Percentiles rank a stretch among this genome's conserved stretches.
These are phyloP conservation scores for Coniochaeta ligniaria DNA, from an alignment of 2,329 filamentous ascomycete genomes.

Conservation along the genomic window DNA sequence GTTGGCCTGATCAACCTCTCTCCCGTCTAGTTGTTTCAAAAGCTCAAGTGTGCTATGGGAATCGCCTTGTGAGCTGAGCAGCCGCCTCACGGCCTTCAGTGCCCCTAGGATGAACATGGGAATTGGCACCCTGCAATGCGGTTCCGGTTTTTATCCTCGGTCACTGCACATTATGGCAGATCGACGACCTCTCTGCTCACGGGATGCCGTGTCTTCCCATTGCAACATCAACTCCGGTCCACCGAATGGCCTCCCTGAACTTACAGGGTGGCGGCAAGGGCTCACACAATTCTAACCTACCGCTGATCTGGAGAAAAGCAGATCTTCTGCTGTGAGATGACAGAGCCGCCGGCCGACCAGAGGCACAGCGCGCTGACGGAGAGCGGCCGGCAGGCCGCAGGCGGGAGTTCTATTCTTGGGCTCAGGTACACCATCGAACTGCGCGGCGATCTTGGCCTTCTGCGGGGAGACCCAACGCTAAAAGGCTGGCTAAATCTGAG, in stretches of 20 bases:
- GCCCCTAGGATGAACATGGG: background rate
- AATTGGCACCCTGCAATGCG: background rate
- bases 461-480: background rate
- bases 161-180: background rate
- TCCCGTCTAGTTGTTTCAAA: background rate
- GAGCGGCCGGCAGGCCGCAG: background rate
- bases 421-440: background rate
- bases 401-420: background rate
- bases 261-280: background rate
- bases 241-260: background rate
- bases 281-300: background rate
- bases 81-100: background rate
- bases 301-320: background rate
- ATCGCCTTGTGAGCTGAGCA: background rate
- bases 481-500: constrained; percentile 9
- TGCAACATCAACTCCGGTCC: background rate
- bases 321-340: background rate
- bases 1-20: background rate
- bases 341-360: background rate
- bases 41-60: background rate
- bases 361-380: background rate
- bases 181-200: background rate
- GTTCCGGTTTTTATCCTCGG: background rate
- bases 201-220: no score
- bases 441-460: background rate